These are phyloP conservation scores for Penicillium verhagenii DNA, from an alignment of 495 filamentous ascomycete species.

Conservation along the genomic window DNA sequence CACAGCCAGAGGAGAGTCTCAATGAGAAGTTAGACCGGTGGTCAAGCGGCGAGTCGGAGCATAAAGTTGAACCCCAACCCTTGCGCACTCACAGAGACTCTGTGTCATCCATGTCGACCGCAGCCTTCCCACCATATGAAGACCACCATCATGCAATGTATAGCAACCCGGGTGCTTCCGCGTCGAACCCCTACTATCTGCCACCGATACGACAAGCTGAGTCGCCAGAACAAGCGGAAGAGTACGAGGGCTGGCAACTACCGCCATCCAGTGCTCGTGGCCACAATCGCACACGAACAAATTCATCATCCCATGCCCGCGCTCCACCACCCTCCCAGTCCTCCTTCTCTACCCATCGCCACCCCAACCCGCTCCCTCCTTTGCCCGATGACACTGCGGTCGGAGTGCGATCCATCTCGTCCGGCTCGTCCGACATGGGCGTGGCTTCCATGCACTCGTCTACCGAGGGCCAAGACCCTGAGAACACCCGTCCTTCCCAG, in stretches of 20 bases:
- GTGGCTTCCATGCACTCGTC: constrained; percentile 22
- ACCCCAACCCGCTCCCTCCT: constrained; percentile 30
- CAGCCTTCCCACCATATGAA: constrained; percentile 36
- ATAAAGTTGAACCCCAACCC: constrained; percentile 19
- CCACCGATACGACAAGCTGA: constrained; percentile 12
- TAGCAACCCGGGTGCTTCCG: constrained; percentile 3
- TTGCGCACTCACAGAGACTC: constrained; percentile 20
- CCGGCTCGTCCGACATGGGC: constrained; percentile 20
- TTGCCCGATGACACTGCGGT: constrained; percentile 25
- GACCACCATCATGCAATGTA: constrained; percentile 29
- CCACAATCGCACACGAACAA: constrained; percentile 20
- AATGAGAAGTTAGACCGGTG: constrained; percentile 36
- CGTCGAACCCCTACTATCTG: constrained; percentile 27
- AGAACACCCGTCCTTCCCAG: constrained; percentile 14
- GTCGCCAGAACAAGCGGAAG: constrained; percentile 14
- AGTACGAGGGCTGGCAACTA: constrained; percentile 12
- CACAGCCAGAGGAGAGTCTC: constrained; percentile 22
- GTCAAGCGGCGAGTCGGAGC: constrained; percentile 29
- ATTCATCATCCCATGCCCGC: constrained; percentile 19
- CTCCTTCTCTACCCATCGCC: constrained; percentile 29
- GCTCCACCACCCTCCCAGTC: constrained; percentile 25
- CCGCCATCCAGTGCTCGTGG: neutral
- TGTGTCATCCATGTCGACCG: constrained; percentile 32
- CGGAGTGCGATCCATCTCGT: constrained; percentile 19
- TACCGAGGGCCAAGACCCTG: constrained; percentile 11